Evolutionary conservation across 2,329 filamentous ascomycete species (phyloP), one percentile per base, ranked within the genome.

Genomic region (Botryosphaeria dothidea): DNA sequence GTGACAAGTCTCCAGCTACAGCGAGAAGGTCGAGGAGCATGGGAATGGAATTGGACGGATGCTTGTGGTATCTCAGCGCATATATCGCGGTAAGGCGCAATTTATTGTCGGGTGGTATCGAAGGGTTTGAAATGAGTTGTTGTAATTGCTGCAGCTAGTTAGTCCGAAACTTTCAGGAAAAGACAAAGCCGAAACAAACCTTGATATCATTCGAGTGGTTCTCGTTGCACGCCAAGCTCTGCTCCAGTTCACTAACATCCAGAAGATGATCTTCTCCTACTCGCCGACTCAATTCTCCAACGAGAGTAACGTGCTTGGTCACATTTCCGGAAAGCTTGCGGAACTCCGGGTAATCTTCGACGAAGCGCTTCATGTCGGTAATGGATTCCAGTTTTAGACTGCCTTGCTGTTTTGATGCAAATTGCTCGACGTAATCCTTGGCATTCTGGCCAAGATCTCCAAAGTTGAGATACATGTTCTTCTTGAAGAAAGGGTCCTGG

Each of bases 391-490:
- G 93, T 74, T 97, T 95, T 75, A 93, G 92, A 71, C 90, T 97
- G 71, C 90, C 97, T 74, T 98, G 94, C n/a, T 94, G 97, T 77
- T 96, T 97, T 13, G 91, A 92, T 72, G 98, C 95, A 74, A 98
- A 99, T 75, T 98, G 95, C 74, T 97, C 93, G 64, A 99, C 95
- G 71, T 99, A 99, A 85, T 97, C 93, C 77, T 98, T 98, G 75
- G 97, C 97, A 71, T 96, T 97, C 45, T 94, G 91, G 11, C 95
- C 93, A 5, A 99, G 84, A 70, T 98, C 93, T 63, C 94, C 93
- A 77, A 98, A 99, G 75, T 98, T 98, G 72, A 97, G 86, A 71
- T 93, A 98, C 93, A 98, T 98, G 78, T 98, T 98, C 82, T 97
- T 97, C 79, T 90, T 97, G 82, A 99, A 99, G 80, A 99, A 99